Base-by-base conservation (phyloP, 1,284 basidiomycete genomes). In the Grifola frondosa region DNA sequence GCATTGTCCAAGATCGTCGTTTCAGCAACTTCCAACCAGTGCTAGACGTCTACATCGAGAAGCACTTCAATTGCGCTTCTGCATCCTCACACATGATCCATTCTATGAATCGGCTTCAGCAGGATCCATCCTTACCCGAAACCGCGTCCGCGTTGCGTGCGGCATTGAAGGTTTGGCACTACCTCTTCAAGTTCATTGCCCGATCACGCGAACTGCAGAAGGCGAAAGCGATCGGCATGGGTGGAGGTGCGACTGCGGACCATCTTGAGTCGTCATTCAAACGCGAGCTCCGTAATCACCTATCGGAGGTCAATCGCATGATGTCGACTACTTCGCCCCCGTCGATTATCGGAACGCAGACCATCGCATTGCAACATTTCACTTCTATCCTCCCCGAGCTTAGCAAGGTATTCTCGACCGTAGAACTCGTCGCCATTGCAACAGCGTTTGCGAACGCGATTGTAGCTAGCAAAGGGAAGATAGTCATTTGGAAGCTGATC, bases 21-120 rank as follows among this genome's bases (percentile, higher is more conserved):
- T 97, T 97, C 75, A 90, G 84, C 64, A 92, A 97, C 62, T 98
- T 98, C 71, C 85, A 90, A 52, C 86, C 91, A 1, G 93, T 96
- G 4, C 71, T 99, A 39, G 91, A 97, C 56, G 82, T 94, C 15
- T 99, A 98, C 65, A 93, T 97, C 57, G 84, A 91, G 57, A 75
- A 84, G 46, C 91, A 97, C 62, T 98, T 97, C 71, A 81, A 71
- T 46, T 91, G 81, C 54, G 77, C 87, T 2, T 69, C 81, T 4
- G 91, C 90, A 0, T 83, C 88, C 0, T 84, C 84, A 13, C 89
- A 86, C 58, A 84, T 97, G 56, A 79, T 95, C 29, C 81, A 80
- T 46, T 90, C 91, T 5, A 90, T 97, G 88, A 88, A 91, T 59
- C 76, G 80, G 15, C 80, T 97, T 6, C 75, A 97, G 39, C 72